phyloP scores from a whole-genome alignment of 2,329 filamentous ascomycete genomes.

The Dactylellina parvicollis region DNA sequence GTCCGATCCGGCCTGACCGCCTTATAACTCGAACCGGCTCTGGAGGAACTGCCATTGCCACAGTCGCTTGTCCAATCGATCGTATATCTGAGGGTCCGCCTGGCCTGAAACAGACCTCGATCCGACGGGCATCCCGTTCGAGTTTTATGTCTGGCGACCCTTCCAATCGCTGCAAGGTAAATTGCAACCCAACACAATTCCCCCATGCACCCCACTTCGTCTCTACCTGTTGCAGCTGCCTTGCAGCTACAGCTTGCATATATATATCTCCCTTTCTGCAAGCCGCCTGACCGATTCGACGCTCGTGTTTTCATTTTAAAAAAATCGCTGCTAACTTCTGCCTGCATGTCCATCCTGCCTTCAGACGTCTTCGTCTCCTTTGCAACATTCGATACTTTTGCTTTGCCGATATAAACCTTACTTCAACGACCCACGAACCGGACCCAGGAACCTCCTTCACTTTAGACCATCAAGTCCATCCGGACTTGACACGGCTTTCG shows the following conservation, averaged over 20 bases:
- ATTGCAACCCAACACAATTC: constrained; percentile 53
- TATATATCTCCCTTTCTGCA: constrained; percentile 21
- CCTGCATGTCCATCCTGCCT: not conserved
- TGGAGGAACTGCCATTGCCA: not conserved
- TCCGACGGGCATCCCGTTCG: not conserved
- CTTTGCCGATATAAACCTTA: constrained; percentile 7
- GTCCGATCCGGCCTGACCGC: no score
- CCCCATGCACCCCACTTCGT: constrained; percentile 43
- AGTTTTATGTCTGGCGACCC: constrained; percentile 30
- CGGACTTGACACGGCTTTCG: constrained; percentile 28
- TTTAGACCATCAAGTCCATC: constrained; percentile 3
- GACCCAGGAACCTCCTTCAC: not conserved
- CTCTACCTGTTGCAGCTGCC: constrained; percentile 21
- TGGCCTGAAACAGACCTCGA: not conserved
- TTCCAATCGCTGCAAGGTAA: constrained; percentile 46
- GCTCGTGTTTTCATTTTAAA: no score
- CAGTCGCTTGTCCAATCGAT: not conserved
- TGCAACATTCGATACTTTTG: constrained; percentile 8
- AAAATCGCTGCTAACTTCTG: constrained; percentile 19
- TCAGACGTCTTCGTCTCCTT: not conserved
- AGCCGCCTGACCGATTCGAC: not conserved
- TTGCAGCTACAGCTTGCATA: constrained; percentile 39
- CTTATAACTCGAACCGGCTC: constrained; percentile 3
- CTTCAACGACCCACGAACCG: constrained; percentile 4
- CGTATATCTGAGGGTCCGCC: not conserved